Conservation (phyloP, 2,329 filamentous ascomycete genomes). For the Colletotrichum chlorophyti region DNA sequence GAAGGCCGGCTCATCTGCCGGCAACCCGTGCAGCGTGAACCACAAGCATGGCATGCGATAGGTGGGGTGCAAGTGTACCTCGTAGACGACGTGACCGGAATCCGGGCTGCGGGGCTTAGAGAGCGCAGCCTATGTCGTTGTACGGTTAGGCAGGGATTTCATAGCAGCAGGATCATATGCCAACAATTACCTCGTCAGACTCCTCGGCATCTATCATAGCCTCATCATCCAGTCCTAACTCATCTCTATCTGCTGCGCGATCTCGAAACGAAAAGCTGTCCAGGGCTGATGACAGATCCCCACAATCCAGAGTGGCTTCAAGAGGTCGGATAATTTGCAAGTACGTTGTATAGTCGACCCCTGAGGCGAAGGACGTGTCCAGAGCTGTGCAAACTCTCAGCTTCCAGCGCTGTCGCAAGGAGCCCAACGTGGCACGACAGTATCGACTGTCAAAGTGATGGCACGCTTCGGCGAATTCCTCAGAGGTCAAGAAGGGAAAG, state of each 20-base stretch:
- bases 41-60: constrained; percentile 80
- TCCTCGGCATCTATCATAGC: constrained; percentile 59
- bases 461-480: constrained; percentile 72
- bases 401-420: constrained; percentile 60
- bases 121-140: constrained; percentile 46
- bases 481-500: constrained; percentile 66
- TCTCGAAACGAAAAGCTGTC: constrained; percentile 52
- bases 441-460: constrained; percentile 67
- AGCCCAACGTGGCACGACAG: constrained; percentile 63
- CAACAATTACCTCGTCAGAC: constrained; percentile 52
- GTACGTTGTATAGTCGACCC: constrained; percentile 57
- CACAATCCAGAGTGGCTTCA: constrained; percentile 49
- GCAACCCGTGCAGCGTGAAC: constrained; percentile 70
- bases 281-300: constrained; percentile 54
- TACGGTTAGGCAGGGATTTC: constrained; percentile 1
- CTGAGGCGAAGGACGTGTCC: constrained; percentile 48
- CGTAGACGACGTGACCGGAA: constrained; percentile 67
- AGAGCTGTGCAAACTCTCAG: constrained; percentile 60
- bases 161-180: constrained; percentile 1
- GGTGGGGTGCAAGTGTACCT: constrained; percentile 77
- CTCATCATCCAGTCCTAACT: constrained; percentile 42
- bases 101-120: constrained; percentile 39
- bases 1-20: constrained; percentile 61
- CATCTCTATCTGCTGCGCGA: constrained; percentile 12
- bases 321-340: constrained; percentile 64